phyloP scores from a whole-genome alignment of 441 rosid genomes.

The Geranium incanum region DNA sequence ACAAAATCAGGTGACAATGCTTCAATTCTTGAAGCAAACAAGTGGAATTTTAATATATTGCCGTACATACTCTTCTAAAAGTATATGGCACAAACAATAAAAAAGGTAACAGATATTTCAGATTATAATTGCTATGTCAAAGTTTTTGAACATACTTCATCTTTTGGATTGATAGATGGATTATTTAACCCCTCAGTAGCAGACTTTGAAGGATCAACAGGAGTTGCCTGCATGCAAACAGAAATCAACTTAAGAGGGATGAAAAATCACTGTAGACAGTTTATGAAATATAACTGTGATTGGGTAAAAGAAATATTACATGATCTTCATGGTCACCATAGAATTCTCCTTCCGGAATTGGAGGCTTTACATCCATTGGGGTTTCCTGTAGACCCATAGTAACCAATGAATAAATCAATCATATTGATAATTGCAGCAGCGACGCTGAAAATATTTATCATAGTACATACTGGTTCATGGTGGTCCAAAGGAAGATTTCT shows the following conservation, averaged over 20 bases:
- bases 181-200: constrained; percentile 29
- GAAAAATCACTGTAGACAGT: neutral
- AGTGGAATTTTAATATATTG: neutral
- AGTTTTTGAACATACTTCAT: constrained; percentile 32
- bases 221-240: constrained; percentile 37
- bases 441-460: neutral
- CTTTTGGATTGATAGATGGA: constrained; percentile 38
- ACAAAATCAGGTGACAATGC: neutral
- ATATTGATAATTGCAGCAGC: constrained; percentile 9
- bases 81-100: neutral
- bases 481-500: constrained; percentile 42
- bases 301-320: constrained; percentile 27
- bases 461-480: constrained; percentile 43
- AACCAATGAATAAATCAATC: constrained; percentile 14
- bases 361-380: constrained; percentile 48
- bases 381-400: constrained; percentile 41
- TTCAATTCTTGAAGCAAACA: neutral
- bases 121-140: neutral
- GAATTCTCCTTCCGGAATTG: constrained; percentile 39
- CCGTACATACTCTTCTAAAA: neutral
- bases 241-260: constrained; percentile 8
- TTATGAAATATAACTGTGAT: constrained; percentile 10
- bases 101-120: constrained; percentile 5
- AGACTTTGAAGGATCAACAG: constrained; percentile 34
- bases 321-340: constrained; percentile 36